A percentile compares a stretch with the other conserved stretches of the same genome.
Conservation (phyloP, 2,329 filamentous ascomycete genomes). For the Fusarium napiforme region DNA sequence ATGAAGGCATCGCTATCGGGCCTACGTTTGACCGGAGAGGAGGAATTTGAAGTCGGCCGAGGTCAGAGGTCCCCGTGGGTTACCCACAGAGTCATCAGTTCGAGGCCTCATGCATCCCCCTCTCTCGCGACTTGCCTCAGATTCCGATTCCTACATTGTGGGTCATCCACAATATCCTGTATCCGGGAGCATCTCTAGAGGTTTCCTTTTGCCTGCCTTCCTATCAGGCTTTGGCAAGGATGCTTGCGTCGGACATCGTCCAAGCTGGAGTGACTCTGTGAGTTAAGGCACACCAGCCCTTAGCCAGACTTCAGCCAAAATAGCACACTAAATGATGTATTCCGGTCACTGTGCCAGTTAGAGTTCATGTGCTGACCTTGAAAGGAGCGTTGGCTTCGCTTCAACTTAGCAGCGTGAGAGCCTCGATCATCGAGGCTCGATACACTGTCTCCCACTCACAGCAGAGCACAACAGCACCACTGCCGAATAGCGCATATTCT, state of each 20-base stretch:
- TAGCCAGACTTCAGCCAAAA: too few species aligned
- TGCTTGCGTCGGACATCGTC: too few species aligned
- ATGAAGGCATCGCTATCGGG: rapidly evolving
- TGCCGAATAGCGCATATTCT: rapidly evolving
- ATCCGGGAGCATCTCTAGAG: too few species aligned
- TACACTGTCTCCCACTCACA: background rate
- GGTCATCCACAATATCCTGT: rapidly evolving
- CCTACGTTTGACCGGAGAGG: rapidly evolving
- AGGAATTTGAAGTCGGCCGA: too few species aligned
- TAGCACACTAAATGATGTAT: too few species aligned
- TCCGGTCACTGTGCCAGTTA: too few species aligned
- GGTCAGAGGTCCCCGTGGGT: background rate
- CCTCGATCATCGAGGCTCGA: background rate
- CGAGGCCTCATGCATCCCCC: background rate
- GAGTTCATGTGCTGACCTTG: too few species aligned
- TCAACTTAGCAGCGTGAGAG: background rate
- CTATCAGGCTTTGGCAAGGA: background rate
- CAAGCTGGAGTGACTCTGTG: too few species aligned
- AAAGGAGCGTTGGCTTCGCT: background rate
- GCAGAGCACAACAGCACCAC: rapidly evolving
- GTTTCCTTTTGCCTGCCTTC: too few species aligned
- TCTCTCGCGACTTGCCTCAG: background rate
- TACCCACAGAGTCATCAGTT: background rate
- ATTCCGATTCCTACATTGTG: background rate
- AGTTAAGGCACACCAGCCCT: too few species aligned